Evolutionary conservation across 1,139 yeast genomes (phyloP).

Genomic region (Blastobotrys serpentis): DNA sequence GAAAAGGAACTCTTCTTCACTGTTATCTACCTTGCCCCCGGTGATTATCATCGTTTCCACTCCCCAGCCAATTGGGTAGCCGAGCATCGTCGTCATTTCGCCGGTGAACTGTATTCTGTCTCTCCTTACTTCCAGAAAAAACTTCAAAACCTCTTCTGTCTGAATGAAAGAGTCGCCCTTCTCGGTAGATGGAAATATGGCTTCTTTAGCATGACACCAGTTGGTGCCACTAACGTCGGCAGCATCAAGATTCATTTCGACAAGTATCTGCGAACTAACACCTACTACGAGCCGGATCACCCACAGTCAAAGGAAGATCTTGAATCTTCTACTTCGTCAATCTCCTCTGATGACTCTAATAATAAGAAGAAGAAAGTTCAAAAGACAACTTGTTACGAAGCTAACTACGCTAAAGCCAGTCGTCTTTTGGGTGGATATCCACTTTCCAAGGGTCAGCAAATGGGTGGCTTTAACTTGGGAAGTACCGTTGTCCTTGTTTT

Average conservation of each 20-base stretch:
- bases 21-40: constrained; percentile 95
- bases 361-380: constrained; percentile 39
- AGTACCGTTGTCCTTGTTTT: constrained; percentile 93
- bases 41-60: constrained; percentile 96
- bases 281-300: constrained; percentile 51
- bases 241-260: constrained; percentile 91
- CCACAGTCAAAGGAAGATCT: neutral
- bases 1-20: constrained; percentile 75
- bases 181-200: constrained; percentile 97
- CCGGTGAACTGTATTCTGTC: constrained; percentile 93
- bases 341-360: constrained; percentile 16
- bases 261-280: constrained; percentile 83
- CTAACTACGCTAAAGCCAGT: constrained; percentile 83
- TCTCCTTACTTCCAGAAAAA: constrained; percentile 95
- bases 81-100: constrained; percentile 88
- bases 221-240: constrained; percentile 98
- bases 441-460: constrained; percentile 84
- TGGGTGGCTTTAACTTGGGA: constrained; percentile 96
- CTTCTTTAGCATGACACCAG: constrained; percentile 97
- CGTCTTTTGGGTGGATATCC: constrained; percentile 85
- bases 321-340: constrained; percentile 11
- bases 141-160: constrained; percentile 79
- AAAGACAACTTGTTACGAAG: constrained; percentile 89
- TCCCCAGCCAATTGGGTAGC: constrained; percentile 97
- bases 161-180: constrained; percentile 93